Evolutionary conservation across 352 stramenopile species (phyloP).

Genomic region (Globisporangium lucens): DNA sequence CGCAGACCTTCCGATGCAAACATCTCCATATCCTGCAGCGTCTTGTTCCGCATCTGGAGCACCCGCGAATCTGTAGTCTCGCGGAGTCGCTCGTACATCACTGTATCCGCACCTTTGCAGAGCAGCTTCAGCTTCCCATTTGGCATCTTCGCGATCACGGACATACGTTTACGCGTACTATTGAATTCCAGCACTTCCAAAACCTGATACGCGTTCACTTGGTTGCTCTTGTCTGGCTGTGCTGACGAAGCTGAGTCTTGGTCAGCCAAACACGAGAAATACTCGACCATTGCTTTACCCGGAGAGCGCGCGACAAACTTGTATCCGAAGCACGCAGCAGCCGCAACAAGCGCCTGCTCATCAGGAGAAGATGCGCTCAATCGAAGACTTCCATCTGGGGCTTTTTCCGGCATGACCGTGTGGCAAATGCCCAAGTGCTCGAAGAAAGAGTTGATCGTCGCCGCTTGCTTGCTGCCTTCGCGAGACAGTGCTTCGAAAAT

Average conservation of each 20-base stretch:
- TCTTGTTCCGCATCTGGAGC: constrained; percentile 56
- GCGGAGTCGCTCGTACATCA: constrained; percentile 85
- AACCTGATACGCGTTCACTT: constrained; percentile 70
- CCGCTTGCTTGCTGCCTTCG: constrained; percentile 40
- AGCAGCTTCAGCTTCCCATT: constrained; percentile 63
- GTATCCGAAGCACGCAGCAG: constrained; percentile 80
- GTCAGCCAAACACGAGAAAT: constrained; percentile 45
- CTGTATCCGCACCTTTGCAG: constrained; percentile 88
- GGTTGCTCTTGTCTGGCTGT: constrained; percentile 31
- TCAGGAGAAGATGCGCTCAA: constrained; percentile 91
- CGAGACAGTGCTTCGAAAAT: constrained; percentile 59
- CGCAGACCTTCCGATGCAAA: constrained; percentile 88
- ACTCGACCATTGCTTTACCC: constrained; percentile 74
- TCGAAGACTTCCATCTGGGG: constrained; percentile 77
- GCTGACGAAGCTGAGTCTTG: constrained; percentile 24
- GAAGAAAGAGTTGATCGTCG: constrained; percentile 71
- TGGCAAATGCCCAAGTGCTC: constrained; percentile 91
- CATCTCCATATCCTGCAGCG: constrained; percentile 82
- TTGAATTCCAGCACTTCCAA: constrained; percentile 94
- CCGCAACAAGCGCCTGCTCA: constrained; percentile 87
- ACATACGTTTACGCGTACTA: constrained; percentile 95
- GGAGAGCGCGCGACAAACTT: constrained; percentile 70
- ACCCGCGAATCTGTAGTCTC: constrained; percentile 41
- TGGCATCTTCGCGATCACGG: constrained; percentile 75
- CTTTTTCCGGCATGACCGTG: constrained; percentile 97